Evolutionary conservation across 305 asterid genomes (phyloP), one percentile per base, ranked within the genome.

Genomic region (Fraxinus greggii): DNA sequence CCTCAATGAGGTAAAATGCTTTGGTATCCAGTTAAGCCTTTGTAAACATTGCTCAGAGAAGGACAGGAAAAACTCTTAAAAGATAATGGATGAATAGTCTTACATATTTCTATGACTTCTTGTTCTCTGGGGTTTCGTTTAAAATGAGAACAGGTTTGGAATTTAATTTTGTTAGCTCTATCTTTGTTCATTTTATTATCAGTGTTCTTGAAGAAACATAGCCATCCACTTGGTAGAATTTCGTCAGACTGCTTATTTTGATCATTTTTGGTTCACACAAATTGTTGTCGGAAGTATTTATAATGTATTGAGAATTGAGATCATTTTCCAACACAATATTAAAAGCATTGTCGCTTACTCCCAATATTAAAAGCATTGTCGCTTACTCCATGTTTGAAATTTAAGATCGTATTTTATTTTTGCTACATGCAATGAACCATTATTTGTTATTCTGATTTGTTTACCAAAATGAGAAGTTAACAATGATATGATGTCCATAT

Each of bases 61-160:
- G 70, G 28, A 61, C 4, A 21, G 4, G 29, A 8, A 61, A 61
- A 61, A 7, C 13, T 19, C 4, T 3, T 61, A 13, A 21, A 61
- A 19, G 29, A 59, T 59, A 61, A 61, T 61, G 70, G 70, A 23
- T 7, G 29, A 61, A 61, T 31, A 61, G 13, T 61, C 31, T 61
- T 24, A 61, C 31, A 23, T 61, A n/a, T n/a, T 82, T 33, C 42
- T 75, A 24, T 59, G 5, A 2, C 21, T 78, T 72, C 32, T 21
- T 56, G 80, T 61, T 3, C 26, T n/a, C 48, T 72, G 81, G 35
- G 72, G 26, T 69, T 74, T 67, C 73, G 35, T 65, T 28, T 35
- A 65, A 65, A 65, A 65, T 26, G 26, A 31, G 42, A 72, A 72
- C 45, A 10, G 24, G 26, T 72, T 72, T 72, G 45, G 23, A 32